Conservation (phyloP, 768 basidiomycete species). For the Pleurotus salmoneostramineus region DNA sequence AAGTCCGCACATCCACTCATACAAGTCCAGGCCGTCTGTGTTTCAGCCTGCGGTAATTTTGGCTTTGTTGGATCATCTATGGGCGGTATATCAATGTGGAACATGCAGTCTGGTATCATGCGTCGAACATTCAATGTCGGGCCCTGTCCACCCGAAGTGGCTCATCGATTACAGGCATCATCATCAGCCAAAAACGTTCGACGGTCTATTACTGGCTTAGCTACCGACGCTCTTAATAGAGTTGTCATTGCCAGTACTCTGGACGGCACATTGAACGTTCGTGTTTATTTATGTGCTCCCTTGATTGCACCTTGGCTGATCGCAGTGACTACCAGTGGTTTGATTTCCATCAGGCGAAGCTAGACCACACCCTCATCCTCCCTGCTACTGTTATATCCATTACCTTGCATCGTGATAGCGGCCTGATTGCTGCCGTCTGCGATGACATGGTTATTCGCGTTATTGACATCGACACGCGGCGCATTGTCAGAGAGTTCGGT, state of each 20-base stretch:
- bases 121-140: conserved; percentile 76
- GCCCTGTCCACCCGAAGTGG: conserved; percentile 51
- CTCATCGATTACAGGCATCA: conserved; percentile 36
- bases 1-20: conserved; percentile 1
- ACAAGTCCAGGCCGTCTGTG: conserved; percentile 63
- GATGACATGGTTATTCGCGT: conserved; percentile 86
- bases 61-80: conserved; percentile 81
- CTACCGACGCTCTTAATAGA: conserved; percentile 81
- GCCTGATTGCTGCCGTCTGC: conserved; percentile 76
- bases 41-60: conserved; percentile 96
- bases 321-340: conserved; percentile 68
- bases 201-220: conserved; percentile 76
- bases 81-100: conserved; percentile 87
- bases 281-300: conserved; percentile 32
- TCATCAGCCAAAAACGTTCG: conserved; percentile 34
- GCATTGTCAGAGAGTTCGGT: conserved; percentile 83
- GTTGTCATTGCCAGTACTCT: conserved; percentile 79
- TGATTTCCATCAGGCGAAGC: conserved; percentile 84
- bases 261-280: conserved; percentile 81
- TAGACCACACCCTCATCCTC: conserved; percentile 64
- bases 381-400: conserved; percentile 70
- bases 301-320: conserved; percentile 4
- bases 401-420: conserved; percentile 78
- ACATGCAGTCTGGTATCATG: conserved; percentile 91
- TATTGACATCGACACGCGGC: conserved; percentile 86